Conservation (phyloP, 192 early-diverging fungal genomes). For the Coemansia sp. region DNA sequence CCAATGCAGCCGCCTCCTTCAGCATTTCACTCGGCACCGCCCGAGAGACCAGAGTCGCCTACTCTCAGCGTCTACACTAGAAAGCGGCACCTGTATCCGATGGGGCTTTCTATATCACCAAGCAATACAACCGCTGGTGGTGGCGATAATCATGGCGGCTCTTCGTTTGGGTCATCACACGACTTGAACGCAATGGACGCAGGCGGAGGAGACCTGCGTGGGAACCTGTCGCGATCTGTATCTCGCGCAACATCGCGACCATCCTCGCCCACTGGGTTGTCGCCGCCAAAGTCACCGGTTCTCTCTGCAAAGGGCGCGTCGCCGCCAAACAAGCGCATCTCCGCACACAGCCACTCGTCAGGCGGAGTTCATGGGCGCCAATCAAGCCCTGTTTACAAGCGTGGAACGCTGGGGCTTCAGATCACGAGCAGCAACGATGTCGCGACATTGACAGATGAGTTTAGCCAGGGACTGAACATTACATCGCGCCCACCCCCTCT, state of each 20-base stretch:
- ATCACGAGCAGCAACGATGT: slow-evolving; percentile 27
- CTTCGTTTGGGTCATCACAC: slow-evolving; percentile 31
- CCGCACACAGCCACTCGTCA: slow-evolving; percentile 35
- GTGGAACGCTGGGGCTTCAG: slow-evolving; percentile 41
- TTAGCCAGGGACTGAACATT: slow-evolving; percentile 40
- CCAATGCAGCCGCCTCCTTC: neutral
- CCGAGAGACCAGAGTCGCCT: slow-evolving; percentile 44
- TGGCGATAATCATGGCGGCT: slow-evolving; percentile 19
- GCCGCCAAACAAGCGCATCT: slow-evolving; percentile 29
- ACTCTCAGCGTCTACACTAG: slow-evolving; percentile 31
- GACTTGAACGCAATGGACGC: slow-evolving; percentile 38
- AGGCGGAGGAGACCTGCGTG: neutral
- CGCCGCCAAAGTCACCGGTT: slow-evolving; percentile 30
- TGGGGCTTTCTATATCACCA: slow-evolving; percentile 42
- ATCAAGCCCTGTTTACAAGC: slow-evolving; percentile 43
- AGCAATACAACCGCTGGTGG: slow-evolving; percentile 9
- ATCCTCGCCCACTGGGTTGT: slow-evolving; percentile 17
- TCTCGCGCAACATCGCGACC: slow-evolving; percentile 29
- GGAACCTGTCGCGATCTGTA: slow-evolving; percentile 3
- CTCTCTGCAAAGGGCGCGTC: slow-evolving; percentile 24
- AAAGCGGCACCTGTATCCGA: slow-evolving; percentile 53
- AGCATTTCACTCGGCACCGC: slow-evolving; percentile 10
- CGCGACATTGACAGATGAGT: slow-evolving; percentile 37
- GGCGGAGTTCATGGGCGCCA: slow-evolving; percentile 16
- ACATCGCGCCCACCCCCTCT: slow-evolving; percentile 19